Evolutionary conservation across 257 asterid genomes (phyloP).

Genomic region (Lantana camara): DNA sequence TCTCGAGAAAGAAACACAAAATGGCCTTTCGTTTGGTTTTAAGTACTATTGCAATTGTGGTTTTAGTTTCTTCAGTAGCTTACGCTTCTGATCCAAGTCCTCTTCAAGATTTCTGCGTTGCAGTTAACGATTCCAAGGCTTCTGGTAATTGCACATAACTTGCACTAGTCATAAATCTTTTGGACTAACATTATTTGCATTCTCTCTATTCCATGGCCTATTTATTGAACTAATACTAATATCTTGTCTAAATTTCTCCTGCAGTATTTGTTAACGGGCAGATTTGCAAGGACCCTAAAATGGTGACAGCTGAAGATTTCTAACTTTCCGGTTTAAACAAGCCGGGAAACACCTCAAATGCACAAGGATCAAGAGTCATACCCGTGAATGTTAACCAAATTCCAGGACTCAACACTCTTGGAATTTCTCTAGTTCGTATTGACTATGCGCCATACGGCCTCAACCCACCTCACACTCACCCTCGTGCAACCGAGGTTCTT

Average conservation of each 20-base stretch:
- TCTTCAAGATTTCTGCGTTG: constrained; percentile 5
- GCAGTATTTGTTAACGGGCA: no score
- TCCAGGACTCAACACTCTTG: no score
- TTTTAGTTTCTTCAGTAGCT: neutral
- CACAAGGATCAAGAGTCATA: no score
- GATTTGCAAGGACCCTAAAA: no score
- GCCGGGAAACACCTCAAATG: no score
- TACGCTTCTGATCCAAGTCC: constrained; percentile 21
- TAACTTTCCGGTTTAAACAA: no score
- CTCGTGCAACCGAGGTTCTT: constrained; percentile 30
- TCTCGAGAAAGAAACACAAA: neutral
- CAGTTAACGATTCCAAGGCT: no score
- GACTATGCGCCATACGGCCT: constrained; percentile 26
- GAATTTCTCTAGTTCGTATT: constrained; percentile 14
- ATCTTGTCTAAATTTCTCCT: no score
- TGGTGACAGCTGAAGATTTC: no score
- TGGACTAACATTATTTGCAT: constrained; percentile 14
- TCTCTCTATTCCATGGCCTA: constrained; percentile 23
- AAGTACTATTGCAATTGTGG: neutral
- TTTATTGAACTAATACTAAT: no score
- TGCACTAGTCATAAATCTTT: no score
- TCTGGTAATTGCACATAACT: neutral
- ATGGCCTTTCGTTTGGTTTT: neutral
- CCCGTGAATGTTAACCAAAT: no score
- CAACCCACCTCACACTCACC: constrained; percentile 33